A percentile compares a stretch with the other conserved stretches of the same genome.
phyloP scores from a whole-genome alignment of 129 eudicot species.

The Flaveria brownii region DNA sequence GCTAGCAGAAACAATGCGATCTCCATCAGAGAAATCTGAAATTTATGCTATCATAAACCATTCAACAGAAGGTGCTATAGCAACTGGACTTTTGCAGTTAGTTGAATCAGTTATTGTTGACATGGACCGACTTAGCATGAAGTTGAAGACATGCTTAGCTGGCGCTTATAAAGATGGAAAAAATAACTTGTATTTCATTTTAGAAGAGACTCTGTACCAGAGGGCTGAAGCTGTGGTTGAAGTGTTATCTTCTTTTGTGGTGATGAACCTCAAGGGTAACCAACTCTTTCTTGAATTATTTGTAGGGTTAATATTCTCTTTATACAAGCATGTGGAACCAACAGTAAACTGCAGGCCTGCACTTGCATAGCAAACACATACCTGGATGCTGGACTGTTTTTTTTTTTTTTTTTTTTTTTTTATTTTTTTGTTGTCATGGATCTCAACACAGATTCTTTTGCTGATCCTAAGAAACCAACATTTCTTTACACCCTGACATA shows the following conservation, averaged over 20 bases:
- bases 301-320: background rate
- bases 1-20: slow-evolving; percentile 46
- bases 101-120: slow-evolving; percentile 54
- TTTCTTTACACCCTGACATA: background rate
- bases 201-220: slow-evolving; percentile 58
- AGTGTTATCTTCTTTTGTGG: slow-evolving; percentile 56
- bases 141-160: slow-evolving; percentile 48
- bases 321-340: background rate
- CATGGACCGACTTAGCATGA: slow-evolving; percentile 61
- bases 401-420: background rate
- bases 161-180: slow-evolving; percentile 44
- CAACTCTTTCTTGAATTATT: background rate
- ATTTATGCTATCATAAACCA: slow-evolving; percentile 49
- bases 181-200: slow-evolving; percentile 34
- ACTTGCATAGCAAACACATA: background rate
- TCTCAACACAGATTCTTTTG: background rate
- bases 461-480: background rate
- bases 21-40: slow-evolving; percentile 48
- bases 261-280: slow-evolving; percentile 68
- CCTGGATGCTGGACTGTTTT: background rate
- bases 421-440: background rate
- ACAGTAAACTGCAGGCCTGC: background rate
- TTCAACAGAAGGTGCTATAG: slow-evolving; percentile 53
- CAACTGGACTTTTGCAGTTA: slow-evolving; percentile 54
- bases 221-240: slow-evolving; percentile 68